phyloP scores from a whole-genome alignment of 345 rosid genomes.

The Brassica juncea region DNA sequence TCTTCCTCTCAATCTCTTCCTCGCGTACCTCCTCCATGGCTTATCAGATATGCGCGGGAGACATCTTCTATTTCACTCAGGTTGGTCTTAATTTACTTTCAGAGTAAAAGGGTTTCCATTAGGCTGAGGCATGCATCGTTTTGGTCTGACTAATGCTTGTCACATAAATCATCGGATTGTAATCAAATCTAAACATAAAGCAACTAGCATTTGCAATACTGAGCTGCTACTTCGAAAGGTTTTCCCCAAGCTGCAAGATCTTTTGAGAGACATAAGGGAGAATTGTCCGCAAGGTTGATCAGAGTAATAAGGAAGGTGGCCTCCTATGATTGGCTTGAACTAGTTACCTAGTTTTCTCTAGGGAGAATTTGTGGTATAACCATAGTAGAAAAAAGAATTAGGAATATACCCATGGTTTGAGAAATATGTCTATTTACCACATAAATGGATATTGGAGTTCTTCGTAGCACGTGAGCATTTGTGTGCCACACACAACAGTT shows the following conservation, averaged over 20 bases:
- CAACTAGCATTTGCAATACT: conserved; percentile 78
- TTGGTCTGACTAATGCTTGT: not conserved
- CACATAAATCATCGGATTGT: conserved; percentile 36
- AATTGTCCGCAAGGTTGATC: conserved; percentile 36
- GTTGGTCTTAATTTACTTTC: conserved; percentile 38
- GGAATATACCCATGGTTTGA: no score
- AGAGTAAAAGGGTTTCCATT: not conserved
- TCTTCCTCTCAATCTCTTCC: no score
- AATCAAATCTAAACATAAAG: conserved; percentile 83
- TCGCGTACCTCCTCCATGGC: no score
- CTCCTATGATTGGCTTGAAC: conserved; percentile 13
- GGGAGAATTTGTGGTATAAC: no score
- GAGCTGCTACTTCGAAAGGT: conserved; percentile 68
- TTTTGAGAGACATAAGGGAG: conserved; percentile 59
- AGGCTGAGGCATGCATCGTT: not conserved
- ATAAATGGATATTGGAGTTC: no score
- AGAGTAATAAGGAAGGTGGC: conserved; percentile 16
- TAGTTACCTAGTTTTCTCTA: conserved; percentile 10
- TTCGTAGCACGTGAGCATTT: no score
- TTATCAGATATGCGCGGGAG: conserved; percentile 65
- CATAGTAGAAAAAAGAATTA: no score
- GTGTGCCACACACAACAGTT: no score
- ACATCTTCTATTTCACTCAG: conserved; percentile 93
- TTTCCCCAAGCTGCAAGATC: conserved; percentile 82
- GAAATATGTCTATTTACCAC: no score